These are phyloP conservation scores for Aspergillus saccharolyticus DNA, from an alignment of 495 filamentous ascomycete species.

Conservation along the genomic window DNA sequence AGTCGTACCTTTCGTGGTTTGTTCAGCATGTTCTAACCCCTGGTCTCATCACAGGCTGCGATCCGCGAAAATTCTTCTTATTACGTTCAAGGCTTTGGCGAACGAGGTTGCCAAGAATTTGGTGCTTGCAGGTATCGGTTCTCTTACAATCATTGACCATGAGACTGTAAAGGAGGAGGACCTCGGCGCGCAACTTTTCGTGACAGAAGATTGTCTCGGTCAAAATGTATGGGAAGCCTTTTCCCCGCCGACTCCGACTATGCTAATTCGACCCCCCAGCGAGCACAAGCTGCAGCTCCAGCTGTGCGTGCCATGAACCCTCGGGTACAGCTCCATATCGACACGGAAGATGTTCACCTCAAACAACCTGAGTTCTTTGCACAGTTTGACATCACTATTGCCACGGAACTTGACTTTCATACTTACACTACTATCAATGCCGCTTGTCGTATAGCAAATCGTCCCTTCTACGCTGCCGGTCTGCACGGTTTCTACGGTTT, in stretches of 20 bases:
- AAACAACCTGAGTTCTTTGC: constrained; percentile 69
- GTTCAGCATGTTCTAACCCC: background rate
- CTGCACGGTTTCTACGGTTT: constrained; percentile 91
- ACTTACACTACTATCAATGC: constrained; percentile 75
- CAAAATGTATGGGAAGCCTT: constrained; percentile 54
- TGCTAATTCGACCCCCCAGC: constrained; percentile 36
- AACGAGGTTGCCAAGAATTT: constrained; percentile 97
- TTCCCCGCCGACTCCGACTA: background rate
- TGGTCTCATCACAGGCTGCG: constrained; percentile 58
- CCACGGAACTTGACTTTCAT: constrained; percentile 76
- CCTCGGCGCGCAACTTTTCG: constrained; percentile 83
- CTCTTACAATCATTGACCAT: constrained; percentile 83
- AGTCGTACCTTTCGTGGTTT: background rate
- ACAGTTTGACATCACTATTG: constrained; percentile 80
- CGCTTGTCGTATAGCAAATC: constrained; percentile 64
- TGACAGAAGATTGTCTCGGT: constrained; percentile 67
- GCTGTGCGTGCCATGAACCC: constrained; percentile 84
- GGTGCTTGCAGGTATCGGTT: constrained; percentile 90
- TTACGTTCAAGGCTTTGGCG: constrained; percentile 82
- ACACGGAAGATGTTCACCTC: constrained; percentile 56
- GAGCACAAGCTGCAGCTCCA: constrained; percentile 76
- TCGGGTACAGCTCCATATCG: constrained; percentile 69
- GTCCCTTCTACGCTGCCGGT: constrained; percentile 83
- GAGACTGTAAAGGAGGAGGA: constrained; percentile 73
- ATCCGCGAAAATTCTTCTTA: constrained; percentile 82